A percentile compares a stretch with the other conserved stretches of the same genome.
phyloP scores from a whole-genome alignment of 768 basidiomycete species.

The Boletus edulis region DNA sequence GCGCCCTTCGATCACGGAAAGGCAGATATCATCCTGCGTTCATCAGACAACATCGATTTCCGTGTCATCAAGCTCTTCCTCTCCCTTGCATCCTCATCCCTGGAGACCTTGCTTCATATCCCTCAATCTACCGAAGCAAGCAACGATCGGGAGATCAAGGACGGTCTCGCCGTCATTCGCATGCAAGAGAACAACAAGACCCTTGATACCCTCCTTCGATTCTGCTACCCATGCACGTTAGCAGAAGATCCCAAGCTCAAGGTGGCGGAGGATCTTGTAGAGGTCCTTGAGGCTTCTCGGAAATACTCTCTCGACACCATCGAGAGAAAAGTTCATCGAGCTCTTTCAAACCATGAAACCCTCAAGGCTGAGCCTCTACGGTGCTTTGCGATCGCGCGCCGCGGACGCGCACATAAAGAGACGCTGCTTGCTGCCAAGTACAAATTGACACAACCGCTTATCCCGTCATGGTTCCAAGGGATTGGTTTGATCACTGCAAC shows the following conservation, averaged over 20 bases:
- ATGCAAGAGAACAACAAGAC: no score
- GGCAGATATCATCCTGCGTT: no score
- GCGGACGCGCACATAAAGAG: neutral
- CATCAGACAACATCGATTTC: no score
- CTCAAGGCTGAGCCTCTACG: slow-evolving; percentile 25
- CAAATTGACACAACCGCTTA: slow-evolving; percentile 25
- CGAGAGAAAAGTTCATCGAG: slow-evolving; percentile 10
- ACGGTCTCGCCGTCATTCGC: slow-evolving; percentile 13
- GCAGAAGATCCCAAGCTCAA: slow-evolving; percentile 18
- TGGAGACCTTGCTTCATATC: no score
- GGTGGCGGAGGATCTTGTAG: neutral
- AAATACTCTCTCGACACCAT: slow-evolving; percentile 14
- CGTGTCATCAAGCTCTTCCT: neutral
- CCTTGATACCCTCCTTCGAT: slow-evolving; percentile 17
- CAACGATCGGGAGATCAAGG: slow-evolving; percentile 6
- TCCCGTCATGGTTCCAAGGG: slow-evolving; percentile 23
- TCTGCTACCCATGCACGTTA: slow-evolving; percentile 27
- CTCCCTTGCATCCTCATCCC: no score
- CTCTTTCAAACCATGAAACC: slow-evolving; percentile 15
- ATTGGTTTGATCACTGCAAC: slow-evolving; percentile 24
- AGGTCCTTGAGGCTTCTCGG: slow-evolving; percentile 12
- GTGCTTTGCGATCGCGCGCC: slow-evolving; percentile 33
- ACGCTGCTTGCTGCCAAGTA: slow-evolving; percentile 28
- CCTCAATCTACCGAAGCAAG: no score
- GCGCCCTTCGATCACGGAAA: no score